These are phyloP conservation scores for Arthrobotrys sinensis DNA, from an alignment of 2,329 filamentous ascomycete genomes.

Conservation along the genomic window DNA sequence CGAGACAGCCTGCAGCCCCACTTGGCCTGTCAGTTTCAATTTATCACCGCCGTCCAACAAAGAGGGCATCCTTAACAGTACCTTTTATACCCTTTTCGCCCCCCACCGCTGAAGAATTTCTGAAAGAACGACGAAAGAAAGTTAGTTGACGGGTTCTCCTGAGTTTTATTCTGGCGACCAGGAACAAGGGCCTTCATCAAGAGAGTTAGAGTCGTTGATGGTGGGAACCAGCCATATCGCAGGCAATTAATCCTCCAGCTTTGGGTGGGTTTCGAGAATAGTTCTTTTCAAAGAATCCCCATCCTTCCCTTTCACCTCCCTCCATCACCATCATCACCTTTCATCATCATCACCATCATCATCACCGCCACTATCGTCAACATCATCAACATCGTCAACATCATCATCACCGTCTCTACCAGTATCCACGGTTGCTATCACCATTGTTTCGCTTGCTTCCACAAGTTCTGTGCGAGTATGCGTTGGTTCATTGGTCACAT, in stretches of 20 bases:
- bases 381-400: slow-evolving; percentile 1
- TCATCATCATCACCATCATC: not conserved
- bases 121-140: slow-evolving; percentile 14
- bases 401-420: slow-evolving; percentile 7
- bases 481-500: slow-evolving; percentile 40
- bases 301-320: not conserved
- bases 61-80: slow-evolving; percentile 19
- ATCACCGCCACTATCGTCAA: no score
- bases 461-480: slow-evolving; percentile 23
- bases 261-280: slow-evolving; percentile 14
- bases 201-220: slow-evolving; percentile 8
- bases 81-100: slow-evolving; percentile 38
- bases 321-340: not conserved
- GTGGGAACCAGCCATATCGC: not conserved
- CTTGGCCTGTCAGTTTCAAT: slow-evolving; percentile 41
- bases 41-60: slow-evolving; percentile 21
- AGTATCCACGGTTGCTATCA: not conserved
- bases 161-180: slow-evolving; percentile 29
- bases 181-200: not conserved
- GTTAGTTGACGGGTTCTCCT: slow-evolving; percentile 20
- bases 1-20: slow-evolving; percentile 35
- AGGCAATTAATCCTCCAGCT: slow-evolving; percentile 6
- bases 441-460: not conserved
- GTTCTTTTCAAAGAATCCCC: not conserved
- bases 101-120: slow-evolving; percentile 9